Conservation (phyloP, 1,284 basidiomycete species). For the Rhizoctonia solani region DNA sequence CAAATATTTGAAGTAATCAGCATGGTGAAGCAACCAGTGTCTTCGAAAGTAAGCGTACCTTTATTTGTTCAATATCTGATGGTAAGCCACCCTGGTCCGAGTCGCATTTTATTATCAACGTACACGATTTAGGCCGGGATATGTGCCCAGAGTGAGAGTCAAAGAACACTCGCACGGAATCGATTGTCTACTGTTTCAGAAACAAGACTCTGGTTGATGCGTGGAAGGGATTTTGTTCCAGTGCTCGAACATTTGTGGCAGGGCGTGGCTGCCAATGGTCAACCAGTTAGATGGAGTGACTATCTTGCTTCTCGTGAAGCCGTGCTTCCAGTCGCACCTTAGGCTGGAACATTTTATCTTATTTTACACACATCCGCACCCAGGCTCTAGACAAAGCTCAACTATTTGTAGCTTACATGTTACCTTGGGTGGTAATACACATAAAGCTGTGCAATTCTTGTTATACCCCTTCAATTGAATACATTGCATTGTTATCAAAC, state of each 20-base stretch:
- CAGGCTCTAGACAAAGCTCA: neutral
- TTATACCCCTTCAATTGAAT: no score
- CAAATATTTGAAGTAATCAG: constrained; percentile 1
- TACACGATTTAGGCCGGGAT: neutral
- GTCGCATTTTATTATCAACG: neutral
- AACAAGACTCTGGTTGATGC: neutral
- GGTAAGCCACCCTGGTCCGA: neutral
- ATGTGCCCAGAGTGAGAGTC: neutral
- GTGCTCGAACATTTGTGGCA: constrained; percentile 14
- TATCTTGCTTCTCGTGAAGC: neutral
- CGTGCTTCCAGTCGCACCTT: neutral
- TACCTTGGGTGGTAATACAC: no score
- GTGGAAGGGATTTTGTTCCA: neutral
- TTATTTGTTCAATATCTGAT: constrained; percentile 6
- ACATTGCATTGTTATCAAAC: no score
- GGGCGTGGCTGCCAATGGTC: neutral
- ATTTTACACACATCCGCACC: neutral
- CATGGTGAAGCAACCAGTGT: neutral
- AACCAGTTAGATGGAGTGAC: neutral
- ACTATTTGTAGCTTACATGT: neutral
- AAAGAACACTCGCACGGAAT: neutral
- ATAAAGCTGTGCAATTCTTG: no score
- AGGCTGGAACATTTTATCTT: neutral
- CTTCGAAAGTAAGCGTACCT: neutral
- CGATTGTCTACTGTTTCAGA: neutral